Base-by-base conservation (phyloP, 1,284 basidiomycete genomes). In the Entoloma clypeatum region DNA sequence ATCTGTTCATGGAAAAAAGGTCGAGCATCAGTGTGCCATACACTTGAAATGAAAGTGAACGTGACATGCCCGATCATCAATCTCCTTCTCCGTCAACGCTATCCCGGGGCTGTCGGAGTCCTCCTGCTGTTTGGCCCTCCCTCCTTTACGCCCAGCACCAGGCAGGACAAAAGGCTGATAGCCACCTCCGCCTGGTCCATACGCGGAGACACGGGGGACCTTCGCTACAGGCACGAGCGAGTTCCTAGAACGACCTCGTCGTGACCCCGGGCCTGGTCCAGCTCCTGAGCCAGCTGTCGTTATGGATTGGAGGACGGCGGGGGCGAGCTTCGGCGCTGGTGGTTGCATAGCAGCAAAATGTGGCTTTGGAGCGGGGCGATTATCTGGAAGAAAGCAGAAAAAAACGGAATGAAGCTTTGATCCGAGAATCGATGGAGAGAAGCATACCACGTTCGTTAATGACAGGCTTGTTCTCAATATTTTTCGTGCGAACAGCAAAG, bases 401-500 rank as follows among this genome's bases (percentile, higher is more conserved):
- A 43, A 38, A 26, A 32, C 39, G 10, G 47, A 44, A 44, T 37
- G 32, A 29, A 44, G 17, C 37, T 41, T 22, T 38, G 10, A 17
- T 35, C 16, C 25, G 10, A 32, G 10, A n/a, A 33, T 32, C n/a
- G 11, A 40, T 38, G 13, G 39, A 25, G 39, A 21, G 21, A 34
- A 36, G 59, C 72, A 13, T 52, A 81, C 83, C 82, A 49, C 76
- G 77, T 54, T 87, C 81, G 51, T 88, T 84, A 21, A 86, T 69
- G 14, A 81, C 74, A 2, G 80, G 81, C 43, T 78, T 81, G 55
- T 89, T 90, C 65, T 89, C 84, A 3, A 90, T 66, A 48, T 87
- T 84, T 69, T 86, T 86, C 14, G 86, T 86, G 24, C 82, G 75
- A 19, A 79, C 78, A 10, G 86, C 86, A 54, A 89, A 89, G 56